A percentile compares a stretch with the other conserved stretches of the same genome.
Conservation (phyloP, 2,329 filamentous ascomycete genomes). For the Neodidymelliopsis sp. region DNA sequence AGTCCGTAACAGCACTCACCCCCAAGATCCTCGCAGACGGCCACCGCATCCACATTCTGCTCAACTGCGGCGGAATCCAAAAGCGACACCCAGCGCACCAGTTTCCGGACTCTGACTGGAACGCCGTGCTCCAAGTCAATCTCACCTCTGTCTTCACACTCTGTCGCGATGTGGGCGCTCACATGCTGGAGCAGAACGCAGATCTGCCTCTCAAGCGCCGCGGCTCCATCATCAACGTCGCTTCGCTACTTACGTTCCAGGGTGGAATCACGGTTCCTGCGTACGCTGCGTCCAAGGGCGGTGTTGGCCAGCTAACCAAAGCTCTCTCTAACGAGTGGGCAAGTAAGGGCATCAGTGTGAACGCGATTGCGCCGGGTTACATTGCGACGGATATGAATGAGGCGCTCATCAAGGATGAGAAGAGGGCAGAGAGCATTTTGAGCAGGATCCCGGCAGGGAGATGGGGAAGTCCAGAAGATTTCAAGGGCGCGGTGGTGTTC, state of each 20-base stretch:
- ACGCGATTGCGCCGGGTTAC: constrained; percentile 89
- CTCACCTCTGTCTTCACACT: constrained; percentile 82
- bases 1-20: constrained; percentile 67
- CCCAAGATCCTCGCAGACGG: constrained; percentile 68
- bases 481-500: constrained; percentile 82
- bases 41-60: constrained; percentile 74
- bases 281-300: constrained; percentile 86
- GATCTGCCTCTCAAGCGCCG: constrained; percentile 60
- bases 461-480: constrained; percentile 86
- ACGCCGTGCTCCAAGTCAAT: constrained; percentile 86
- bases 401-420: constrained; percentile 76
- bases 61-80: constrained; percentile 91
- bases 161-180: constrained; percentile 76
- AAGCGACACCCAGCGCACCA: constrained; percentile 75
- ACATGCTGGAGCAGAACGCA: constrained; percentile 70
- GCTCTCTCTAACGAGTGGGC: constrained; percentile 88
- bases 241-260: constrained; percentile 81
- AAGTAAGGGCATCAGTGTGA: constrained; percentile 79
- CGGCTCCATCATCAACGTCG: constrained; percentile 84
- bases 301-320: constrained; percentile 84
- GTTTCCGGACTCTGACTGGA: constrained; percentile 81
- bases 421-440: constrained; percentile 75
- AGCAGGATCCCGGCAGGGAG: constrained; percentile 82
- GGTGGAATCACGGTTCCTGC: constrained; percentile 88
- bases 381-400: constrained; percentile 95